Evolutionary conservation across 208 protist species (phyloP).

Genomic region (Trypanosoma platydactyli): DNA sequence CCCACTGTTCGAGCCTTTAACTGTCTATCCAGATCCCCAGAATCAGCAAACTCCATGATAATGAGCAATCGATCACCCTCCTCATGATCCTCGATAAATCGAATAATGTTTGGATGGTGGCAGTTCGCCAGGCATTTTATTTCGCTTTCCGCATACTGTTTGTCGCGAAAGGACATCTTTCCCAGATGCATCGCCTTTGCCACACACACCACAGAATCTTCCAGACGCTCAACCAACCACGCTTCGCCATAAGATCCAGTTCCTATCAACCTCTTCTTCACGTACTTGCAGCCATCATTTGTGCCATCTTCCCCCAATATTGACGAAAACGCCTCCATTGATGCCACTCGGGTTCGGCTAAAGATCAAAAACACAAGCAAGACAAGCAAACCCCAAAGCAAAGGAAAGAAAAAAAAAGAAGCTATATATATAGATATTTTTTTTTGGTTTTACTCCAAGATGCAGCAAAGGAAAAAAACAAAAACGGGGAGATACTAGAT

Average conservation of each 20-base stretch:
- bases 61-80: slow-evolving; percentile 81
- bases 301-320: slow-evolving; percentile 48
- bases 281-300: slow-evolving; percentile 60
- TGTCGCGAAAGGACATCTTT: slow-evolving; percentile 84
- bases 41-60: slow-evolving; percentile 90
- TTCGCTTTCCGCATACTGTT: slow-evolving; percentile 81
- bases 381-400: too few species aligned
- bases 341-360: too few species aligned
- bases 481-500: too few species aligned
- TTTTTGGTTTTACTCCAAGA: too few species aligned
- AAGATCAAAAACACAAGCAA: too few species aligned
- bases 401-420: too few species aligned
- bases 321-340: slow-evolving; percentile 31
- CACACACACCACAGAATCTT: slow-evolving; percentile 71
- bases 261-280: slow-evolving; percentile 81
- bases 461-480: too few species aligned
- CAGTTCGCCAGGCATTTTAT: slow-evolving; percentile 86
- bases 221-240: slow-evolving; percentile 65
- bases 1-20: slow-evolving; percentile 60
- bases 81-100: slow-evolving; percentile 83
- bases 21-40: slow-evolving; percentile 80
- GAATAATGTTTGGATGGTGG: slow-evolving; percentile 86
- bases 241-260: slow-evolving; percentile 87
- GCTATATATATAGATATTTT: too few species aligned
- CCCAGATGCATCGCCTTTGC: slow-evolving; percentile 83